These are phyloP conservation scores for Barnettozyma californica DNA, from an alignment of 805 yeast genomes.

Conservation along the genomic window DNA sequence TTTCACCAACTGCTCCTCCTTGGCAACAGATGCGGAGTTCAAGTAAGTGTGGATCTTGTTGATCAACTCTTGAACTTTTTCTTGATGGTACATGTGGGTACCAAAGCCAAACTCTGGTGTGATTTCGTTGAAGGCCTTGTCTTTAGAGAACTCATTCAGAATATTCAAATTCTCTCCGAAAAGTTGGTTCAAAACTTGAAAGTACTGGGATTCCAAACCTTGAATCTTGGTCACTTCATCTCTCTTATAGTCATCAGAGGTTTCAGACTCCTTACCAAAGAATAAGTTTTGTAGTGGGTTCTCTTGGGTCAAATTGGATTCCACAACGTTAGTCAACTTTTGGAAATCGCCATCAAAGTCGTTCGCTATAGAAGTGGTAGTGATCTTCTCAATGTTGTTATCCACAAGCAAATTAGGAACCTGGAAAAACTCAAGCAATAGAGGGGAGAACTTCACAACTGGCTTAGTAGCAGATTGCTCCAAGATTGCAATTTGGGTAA, in stretches of 20 bases:
- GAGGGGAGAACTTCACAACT: constrained; percentile 54
- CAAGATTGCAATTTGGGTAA: constrained; percentile 50
- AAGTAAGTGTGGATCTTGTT: constrained; percentile 41
- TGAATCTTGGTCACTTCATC: constrained; percentile 38
- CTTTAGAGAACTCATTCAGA: constrained; percentile 50
- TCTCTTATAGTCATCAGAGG: constrained; percentile 14
- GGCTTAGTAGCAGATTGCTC: constrained; percentile 42
- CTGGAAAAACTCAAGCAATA: constrained; percentile 70
- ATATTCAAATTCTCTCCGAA: constrained; percentile 51
- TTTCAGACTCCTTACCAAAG: constrained; percentile 41
- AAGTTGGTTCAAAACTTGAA: constrained; percentile 67
- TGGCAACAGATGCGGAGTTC: constrained; percentile 8
- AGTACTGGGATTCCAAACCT: constrained; percentile 67
- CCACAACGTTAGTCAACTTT: constrained; percentile 40
- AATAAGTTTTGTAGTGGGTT: constrained; percentile 59
- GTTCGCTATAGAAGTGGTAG: constrained; percentile 51
- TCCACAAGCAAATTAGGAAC: constrained; percentile 42
- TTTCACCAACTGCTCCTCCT: constrained; percentile 18
- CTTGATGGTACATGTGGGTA: constrained; percentile 52
- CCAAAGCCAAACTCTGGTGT: constrained; percentile 91
- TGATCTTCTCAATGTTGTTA: constrained; percentile 42
- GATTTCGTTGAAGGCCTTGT: constrained; percentile 39
- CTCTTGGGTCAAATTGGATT: constrained; percentile 45
- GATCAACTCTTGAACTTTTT: constrained; percentile 42
- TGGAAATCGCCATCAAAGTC: constrained; percentile 16